phyloP scores from a whole-genome alignment of 352 stramenopile genomes.

The Phytophthora constricta region DNA sequence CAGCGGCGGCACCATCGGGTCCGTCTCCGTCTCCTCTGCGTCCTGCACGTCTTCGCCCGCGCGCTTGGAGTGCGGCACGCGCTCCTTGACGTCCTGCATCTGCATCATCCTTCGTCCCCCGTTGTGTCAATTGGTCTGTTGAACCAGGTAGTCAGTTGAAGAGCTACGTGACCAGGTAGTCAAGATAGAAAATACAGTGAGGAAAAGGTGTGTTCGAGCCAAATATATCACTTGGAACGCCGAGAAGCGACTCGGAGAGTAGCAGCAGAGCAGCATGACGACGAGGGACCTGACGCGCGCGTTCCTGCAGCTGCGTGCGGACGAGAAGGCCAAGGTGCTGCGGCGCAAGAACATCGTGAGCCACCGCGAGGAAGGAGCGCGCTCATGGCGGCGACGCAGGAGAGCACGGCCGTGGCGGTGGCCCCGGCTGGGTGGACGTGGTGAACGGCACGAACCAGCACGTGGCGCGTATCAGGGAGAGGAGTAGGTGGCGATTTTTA shows the following conservation, averaged over 20 bases:
- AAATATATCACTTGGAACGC: background rate
- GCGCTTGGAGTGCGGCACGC: slow-evolving; percentile 34
- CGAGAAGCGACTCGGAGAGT: background rate
- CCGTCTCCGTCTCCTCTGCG: slow-evolving; percentile 35
- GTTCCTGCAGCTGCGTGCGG: slow-evolving; percentile 73
- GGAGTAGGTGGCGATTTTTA: slow-evolving; percentile 81
- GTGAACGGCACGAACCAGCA: slow-evolving; percentile 84
- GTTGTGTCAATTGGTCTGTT: background rate
- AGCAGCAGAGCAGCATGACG: slow-evolving; percentile 48
- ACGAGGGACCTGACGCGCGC: slow-evolving; percentile 79
- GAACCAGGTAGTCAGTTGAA: background rate
- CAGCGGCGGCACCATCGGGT: slow-evolving; percentile 44
- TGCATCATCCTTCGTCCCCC: slow-evolving; percentile 47
- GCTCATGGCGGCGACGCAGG: slow-evolving; percentile 62
- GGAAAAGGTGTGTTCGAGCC: too few species aligned
- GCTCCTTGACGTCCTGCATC: slow-evolving; percentile 67
- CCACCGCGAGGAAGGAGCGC: slow-evolving; percentile 72
- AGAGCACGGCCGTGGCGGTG: slow-evolving; percentile 43
- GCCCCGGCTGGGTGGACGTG: slow-evolving; percentile 82
- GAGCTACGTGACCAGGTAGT: background rate
- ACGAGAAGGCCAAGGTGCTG: slow-evolving; percentile 86
- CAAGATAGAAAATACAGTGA: too few species aligned
- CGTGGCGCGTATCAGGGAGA: slow-evolving; percentile 78
- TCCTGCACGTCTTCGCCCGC: slow-evolving; percentile 2
- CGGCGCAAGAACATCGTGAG: slow-evolving; percentile 86